Evolutionary conservation across 805 yeast genomes (phyloP), one percentile per base, ranked within the genome.

Genomic region (Pichia rugopelliculosa): DNA sequence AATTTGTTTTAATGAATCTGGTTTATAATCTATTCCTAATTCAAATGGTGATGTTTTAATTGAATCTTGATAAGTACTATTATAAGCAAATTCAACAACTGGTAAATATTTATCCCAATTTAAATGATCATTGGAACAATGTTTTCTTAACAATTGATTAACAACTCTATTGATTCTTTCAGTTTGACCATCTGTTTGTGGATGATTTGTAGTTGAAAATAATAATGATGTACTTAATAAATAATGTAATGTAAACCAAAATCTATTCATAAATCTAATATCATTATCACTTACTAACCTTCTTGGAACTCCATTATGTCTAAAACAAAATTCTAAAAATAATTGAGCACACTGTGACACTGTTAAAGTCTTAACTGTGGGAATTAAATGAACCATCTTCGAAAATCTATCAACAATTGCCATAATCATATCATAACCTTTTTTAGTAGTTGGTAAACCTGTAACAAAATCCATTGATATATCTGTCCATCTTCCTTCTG

Each of bases 161-260:
- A 41, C 3, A 20, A 30, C 15, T 27, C 20, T 23, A 27, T 41
- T 30, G 0, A 17, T 15, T 26, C 42, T 25, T 13, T 41, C 46
- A 2, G 46, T 36, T 37, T 46, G 42, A n/a, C 49, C 49, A 30
- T 37, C 49, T 10, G 49, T 42, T 36, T 42, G 42, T 17, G 49
- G 45, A 23, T 48, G 51, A 38, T 45, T 41, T 1, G 44, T 45
- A 1, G 47, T 42, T 13, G 41, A 33, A 22, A 42, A 45, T 8
- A 48, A 21, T 8, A 48, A 17, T 7, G 42, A 21, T 3, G 43
- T 38, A 12, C 46, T 44, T 8, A 34, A 13, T 4, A 36, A 13
- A 6, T 20, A n/a, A 30, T 48, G 48, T 13, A 44, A 13, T 1
- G 51, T 48, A 13, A n/a, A 20, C 51, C 51, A 48, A 41, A 48